Conservation (phyloP, 768 basidiomycete genomes). For the Lepiota brunneoincarnata region DNA sequence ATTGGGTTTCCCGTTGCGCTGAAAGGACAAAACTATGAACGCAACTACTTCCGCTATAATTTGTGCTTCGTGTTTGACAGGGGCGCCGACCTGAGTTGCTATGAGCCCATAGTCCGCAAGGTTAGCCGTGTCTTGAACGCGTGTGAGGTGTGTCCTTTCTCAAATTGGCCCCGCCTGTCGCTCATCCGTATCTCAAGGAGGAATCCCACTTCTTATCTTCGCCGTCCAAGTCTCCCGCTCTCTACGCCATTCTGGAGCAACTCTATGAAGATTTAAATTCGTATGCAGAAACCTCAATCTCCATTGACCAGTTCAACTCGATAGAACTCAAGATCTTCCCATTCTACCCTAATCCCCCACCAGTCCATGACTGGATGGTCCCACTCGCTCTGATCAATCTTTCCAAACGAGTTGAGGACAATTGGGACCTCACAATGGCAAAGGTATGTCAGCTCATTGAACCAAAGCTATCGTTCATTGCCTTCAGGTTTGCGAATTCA, state of each 20-base stretch:
- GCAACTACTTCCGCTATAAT: conserved; percentile 92
- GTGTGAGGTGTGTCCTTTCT: conserved; percentile 70
- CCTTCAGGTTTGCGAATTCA: conserved; percentile 66
- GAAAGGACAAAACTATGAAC: conserved; percentile 62
- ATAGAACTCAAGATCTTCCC: conserved; percentile 96
- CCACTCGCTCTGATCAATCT: conserved; percentile 88
- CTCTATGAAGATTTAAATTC: conserved; percentile 97
- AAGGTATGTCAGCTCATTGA: conserved; percentile 47
- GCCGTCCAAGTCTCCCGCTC: conserved; percentile 57
- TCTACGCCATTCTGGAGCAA: conserved; percentile 89
- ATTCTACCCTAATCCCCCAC: conserved; percentile 91
- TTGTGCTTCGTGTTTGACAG: conserved; percentile 96
- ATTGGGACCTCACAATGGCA: conserved; percentile 95
- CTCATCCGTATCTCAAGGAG: conserved; percentile 46
- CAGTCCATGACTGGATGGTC: conserved; percentile 93
- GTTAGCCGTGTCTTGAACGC: conserved; percentile 83
- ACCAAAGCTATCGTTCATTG: neutral
- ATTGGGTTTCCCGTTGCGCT: conserved; percentile 90
- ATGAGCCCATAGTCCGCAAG: conserved; percentile 95
- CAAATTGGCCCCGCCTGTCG: neutral
- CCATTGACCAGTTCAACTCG: conserved; percentile 88
- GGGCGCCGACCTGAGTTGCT: conserved; percentile 88
- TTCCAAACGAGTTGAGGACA: conserved; percentile 75
- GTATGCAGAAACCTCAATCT: conserved; percentile 93
- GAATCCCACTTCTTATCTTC: conserved; percentile 88